phyloP scores from a whole-genome alignment of 306 rosid genomes.

The Cicer judaicum region DNA sequence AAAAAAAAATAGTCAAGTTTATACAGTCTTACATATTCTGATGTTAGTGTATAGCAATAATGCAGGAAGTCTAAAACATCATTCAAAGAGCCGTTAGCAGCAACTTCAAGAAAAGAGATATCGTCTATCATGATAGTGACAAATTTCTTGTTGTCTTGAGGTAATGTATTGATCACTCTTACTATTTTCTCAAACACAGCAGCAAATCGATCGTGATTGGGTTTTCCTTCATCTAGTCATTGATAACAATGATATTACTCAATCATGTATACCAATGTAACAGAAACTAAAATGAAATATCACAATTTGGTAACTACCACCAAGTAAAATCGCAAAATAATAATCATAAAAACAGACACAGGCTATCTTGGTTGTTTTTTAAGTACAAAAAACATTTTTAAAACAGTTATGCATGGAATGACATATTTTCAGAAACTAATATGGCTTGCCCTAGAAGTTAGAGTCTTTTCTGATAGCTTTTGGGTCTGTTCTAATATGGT shows the following conservation, averaged over 20 bases:
- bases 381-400: conserved; percentile 17
- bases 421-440: neutral
- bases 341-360: conserved; percentile 4
- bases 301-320: neutral
- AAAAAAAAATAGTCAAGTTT: neutral
- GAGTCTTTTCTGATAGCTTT: neutral
- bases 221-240: conserved; percentile 59
- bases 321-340: neutral
- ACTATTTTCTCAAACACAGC: conserved; percentile 70
- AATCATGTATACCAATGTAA: conserved; percentile 21
- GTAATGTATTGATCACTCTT: conserved; percentile 53
- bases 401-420: conserved; percentile 12
- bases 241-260: conserved; percentile 36
- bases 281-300: conserved; percentile 15
- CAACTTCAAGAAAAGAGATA: conserved; percentile 79
- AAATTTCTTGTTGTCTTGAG: conserved; percentile 55
- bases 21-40: conserved; percentile 69
- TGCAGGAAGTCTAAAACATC: conserved; percentile 85
- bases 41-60: conserved; percentile 78
- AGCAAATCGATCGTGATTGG: conserved; percentile 57
- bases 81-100: conserved; percentile 76
- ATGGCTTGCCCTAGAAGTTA: neutral
- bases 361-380: neutral
- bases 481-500: neutral
- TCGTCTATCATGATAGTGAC: conserved; percentile 79